Evolutionary conservation across 441 rosid species (phyloP), one percentile per base, ranked within the genome.

Genomic region (Pelargonium myrrhifolium): DNA sequence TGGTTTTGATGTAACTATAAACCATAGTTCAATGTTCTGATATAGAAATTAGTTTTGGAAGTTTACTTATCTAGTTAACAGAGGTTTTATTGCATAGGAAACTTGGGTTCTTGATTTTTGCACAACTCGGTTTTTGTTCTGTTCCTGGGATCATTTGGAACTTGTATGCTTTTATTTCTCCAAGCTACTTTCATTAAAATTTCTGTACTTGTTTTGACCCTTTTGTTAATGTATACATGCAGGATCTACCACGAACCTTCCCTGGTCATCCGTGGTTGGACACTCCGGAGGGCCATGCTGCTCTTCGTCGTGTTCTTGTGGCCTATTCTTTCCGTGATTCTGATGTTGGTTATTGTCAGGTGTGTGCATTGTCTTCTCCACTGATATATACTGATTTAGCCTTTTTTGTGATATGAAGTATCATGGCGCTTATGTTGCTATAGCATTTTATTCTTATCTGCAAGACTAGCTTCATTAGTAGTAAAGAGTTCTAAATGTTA

Each of bases 211-310:
- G 31, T 56, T 64, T 24, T 68, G 37, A 31, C n/a, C 49, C 15
- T 45, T 42, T 65, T 65, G 37, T 31, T 24, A 62, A 22, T 64
- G 51, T 74, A 4, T 73, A 39, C 20, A 24, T 80, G 79, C 82
- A 94, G 99, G 99, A 94, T 82, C 81, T 94, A 62, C 97, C 98
- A 14, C 79, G 98, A 28, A 93, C 98, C 65, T 93, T 93, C 79
- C 98, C 98, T 24, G 97, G 99, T 43, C 99, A 94, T 72, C 91
- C 99, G 9, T 94, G 99, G 99, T 77, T 94, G 82, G 99, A 94
- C 82, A 94, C 99, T 61, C 85, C 87, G 21, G 96, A 94, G 66
- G 97, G 99, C 66, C 97, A 94, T 82, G 91, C 96, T 72, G 68
- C 99, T 65, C 83, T 94, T 21, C 74, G 96, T 39, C 91, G 97